Percentiles rank a stretch among this genome's conserved stretches.
These are phyloP conservation scores for Schizothecium vesticola DNA, from an alignment of 495 filamentous ascomycete species.

Conservation along the genomic window DNA sequence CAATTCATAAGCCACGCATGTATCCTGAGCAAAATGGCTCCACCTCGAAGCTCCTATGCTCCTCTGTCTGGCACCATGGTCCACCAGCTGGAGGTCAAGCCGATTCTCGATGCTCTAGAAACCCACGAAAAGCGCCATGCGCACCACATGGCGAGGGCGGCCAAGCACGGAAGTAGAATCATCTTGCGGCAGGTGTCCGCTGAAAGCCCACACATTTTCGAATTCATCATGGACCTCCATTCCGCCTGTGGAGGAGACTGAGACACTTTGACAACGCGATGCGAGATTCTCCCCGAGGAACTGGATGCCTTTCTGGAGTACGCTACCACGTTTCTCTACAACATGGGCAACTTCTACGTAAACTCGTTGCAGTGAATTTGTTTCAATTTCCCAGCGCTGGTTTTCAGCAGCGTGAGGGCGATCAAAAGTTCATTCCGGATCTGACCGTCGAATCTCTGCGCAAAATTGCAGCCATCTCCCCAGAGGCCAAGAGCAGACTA, in stretches of 20 bases:
- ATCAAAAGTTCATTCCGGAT: background rate
- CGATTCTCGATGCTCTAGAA: background rate
- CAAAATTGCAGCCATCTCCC: background rate
- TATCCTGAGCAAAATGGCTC: background rate
- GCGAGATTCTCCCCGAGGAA: conserved; percentile 13
- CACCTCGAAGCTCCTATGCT: background rate
- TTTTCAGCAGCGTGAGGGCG: background rate
- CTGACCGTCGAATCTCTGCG: background rate
- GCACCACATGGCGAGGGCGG: background rate
- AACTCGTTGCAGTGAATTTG: background rate
- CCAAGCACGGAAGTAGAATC: background rate
- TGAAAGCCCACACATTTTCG: background rate
- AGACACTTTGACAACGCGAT: background rate
- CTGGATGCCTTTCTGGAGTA: conserved; percentile 26
- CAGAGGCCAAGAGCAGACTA: background rate
- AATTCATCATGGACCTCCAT: background rate
- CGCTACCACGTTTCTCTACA: conserved; percentile 28
- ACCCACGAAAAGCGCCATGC: background rate
- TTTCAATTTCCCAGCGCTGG: background rate
- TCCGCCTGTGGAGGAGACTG: background rate
- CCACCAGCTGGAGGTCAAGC: background rate
- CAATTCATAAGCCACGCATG: too few relatives aligned
- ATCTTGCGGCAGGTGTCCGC: background rate
- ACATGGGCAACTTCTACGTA: conserved; percentile 30
- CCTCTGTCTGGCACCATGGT: background rate